Percentiles rank a stretch among this genome's conserved stretches.
phyloP scores from a whole-genome alignment of 2,329 filamentous ascomycete genomes.

The Xylaria arbuscula region DNA sequence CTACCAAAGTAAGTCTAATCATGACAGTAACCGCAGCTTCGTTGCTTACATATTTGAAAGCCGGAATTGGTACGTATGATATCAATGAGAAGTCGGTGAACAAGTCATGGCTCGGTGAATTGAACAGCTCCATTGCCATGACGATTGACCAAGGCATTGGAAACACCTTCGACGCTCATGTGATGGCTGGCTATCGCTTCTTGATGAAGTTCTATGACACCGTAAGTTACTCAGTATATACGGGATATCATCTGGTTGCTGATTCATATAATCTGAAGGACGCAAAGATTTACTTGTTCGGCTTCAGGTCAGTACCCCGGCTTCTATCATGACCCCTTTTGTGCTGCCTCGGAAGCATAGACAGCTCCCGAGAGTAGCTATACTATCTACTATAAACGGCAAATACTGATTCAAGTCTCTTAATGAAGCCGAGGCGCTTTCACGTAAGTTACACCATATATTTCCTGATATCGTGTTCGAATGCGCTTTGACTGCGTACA shows the following conservation, averaged over 20 bases:
- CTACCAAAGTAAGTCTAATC: conserved; percentile 56
- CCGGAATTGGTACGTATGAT: conserved; percentile 64
- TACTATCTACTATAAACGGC: not conserved
- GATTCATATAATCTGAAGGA: conserved; percentile 46
- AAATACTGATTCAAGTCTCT: not conserved
- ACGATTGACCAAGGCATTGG: conserved; percentile 58
- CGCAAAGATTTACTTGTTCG: conserved; percentile 66
- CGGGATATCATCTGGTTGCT: not conserved
- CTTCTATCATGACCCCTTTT: not conserved
- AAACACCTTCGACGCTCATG: conserved; percentile 62
- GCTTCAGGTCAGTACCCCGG: conserved; percentile 53
- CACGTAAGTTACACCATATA: conserved; percentile 46
- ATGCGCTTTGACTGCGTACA: not conserved
- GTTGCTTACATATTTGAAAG: conserved; percentile 41
- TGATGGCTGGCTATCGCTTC: conserved; percentile 64
- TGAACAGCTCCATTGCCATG: conserved; percentile 53
- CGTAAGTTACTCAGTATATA: conserved; percentile 42
- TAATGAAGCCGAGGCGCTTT: conserved; percentile 59
- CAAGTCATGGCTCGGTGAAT: conserved; percentile 50
- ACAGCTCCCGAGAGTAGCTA: not conserved
- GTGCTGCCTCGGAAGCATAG: not conserved
- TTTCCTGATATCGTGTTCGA: not conserved
- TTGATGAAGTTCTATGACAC: conserved; percentile 64
- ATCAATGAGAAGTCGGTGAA: conserved; percentile 57
- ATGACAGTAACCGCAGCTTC: no score